Evolutionary conservation across 1,139 yeast species (phyloP).

Genomic region (Yamadazyma buinensis): DNA sequence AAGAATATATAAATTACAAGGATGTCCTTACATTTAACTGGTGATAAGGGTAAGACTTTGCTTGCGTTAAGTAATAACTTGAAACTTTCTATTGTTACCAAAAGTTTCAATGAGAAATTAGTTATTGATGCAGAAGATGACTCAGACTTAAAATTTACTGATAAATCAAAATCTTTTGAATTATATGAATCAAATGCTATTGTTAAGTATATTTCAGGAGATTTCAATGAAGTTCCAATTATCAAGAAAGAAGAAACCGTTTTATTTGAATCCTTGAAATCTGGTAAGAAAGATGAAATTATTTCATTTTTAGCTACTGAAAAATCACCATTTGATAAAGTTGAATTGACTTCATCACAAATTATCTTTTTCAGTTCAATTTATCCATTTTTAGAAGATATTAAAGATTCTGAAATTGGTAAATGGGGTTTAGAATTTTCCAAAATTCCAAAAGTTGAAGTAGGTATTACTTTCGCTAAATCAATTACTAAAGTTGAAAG

Average conservation of each 20-base stretch:
- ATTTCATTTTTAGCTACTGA: slow-evolving; percentile 13
- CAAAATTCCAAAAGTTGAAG: slow-evolving; percentile 28
- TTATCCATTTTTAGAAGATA: slow-evolving; percentile 30
- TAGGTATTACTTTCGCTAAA: slow-evolving; percentile 37
- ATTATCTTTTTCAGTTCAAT: slow-evolving; percentile 44
- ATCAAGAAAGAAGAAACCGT: slow-evolving; percentile 28
- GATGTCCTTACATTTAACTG: slow-evolving; percentile 28
- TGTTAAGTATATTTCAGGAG: slow-evolving; percentile 61
- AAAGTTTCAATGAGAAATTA: slow-evolving; percentile 30
- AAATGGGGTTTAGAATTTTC: slow-evolving; percentile 45
- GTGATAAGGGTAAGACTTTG: slow-evolving; percentile 36
- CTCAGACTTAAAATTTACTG: slow-evolving; percentile 30
- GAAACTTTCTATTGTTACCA: slow-evolving; percentile 55
- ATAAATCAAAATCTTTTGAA: slow-evolving; percentile 39
- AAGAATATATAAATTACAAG: too few relatives aligned
- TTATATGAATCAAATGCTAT: slow-evolving; percentile 80
- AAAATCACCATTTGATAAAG: slow-evolving; percentile 12
- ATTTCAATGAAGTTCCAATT: slow-evolving; percentile 30
- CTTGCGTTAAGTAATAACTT: slow-evolving; percentile 52
- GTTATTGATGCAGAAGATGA: slow-evolving; percentile 30
- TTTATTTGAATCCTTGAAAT: slow-evolving; percentile 29
- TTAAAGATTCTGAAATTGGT: slow-evolving; percentile 12
- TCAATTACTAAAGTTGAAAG: slow-evolving; percentile 42
- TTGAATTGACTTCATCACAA: slow-evolving; percentile 34
- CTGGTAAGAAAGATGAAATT: slow-evolving; percentile 24